Base-by-base conservation (phyloP, 140 eudicot species). In the Anethum foeniculum region DNA sequence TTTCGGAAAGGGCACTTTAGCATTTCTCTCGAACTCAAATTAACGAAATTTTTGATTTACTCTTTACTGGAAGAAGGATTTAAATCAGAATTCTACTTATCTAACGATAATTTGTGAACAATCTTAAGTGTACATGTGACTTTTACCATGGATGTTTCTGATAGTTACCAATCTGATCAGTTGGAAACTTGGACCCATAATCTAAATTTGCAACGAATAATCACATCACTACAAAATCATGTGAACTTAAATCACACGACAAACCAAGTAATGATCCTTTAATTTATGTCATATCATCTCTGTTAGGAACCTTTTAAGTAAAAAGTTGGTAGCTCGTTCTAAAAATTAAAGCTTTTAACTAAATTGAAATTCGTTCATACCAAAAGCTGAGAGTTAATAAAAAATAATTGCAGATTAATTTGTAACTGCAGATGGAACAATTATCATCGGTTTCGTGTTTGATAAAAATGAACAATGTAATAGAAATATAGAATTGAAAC, bases 231-330 rank as follows among this genome's bases (percentile, higher is more conserved):
- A n/a, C 69, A 60, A 60, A 10, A 60, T 60, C 36, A 62, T 62
- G 18, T 3, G 27, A n/a, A 75, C 79, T 48, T 75, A 28, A 47
- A 75, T 49, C 44, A 46, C 79, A 75, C 79, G 79, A 47, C 5
- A 75, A 47, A 15, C 51, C 13, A 75, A 46, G 15, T 47, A 44
- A 27, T 47, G 4, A 14, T 8, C 25, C 3, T 16, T 3, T 34
- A 34, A 30, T 30, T 69, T 10, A 30, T 18, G 46, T 38, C 38
- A 69, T 38, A 0, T 73, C 76, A 23, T 0, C 46, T 19, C 46
- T 25, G 54, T 74, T 74, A 23, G 78, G 78, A 44, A 16, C 78
- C 36, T 41, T 72, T 1, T 30, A 74, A 74, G 78, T 74, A 1
- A 44, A 38, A 44, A 25, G 78, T 74, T 44, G 78, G 39, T 43